Evolutionary conservation across 805 yeast genomes (phyloP).

Genomic region (Candida quercuum): DNA sequence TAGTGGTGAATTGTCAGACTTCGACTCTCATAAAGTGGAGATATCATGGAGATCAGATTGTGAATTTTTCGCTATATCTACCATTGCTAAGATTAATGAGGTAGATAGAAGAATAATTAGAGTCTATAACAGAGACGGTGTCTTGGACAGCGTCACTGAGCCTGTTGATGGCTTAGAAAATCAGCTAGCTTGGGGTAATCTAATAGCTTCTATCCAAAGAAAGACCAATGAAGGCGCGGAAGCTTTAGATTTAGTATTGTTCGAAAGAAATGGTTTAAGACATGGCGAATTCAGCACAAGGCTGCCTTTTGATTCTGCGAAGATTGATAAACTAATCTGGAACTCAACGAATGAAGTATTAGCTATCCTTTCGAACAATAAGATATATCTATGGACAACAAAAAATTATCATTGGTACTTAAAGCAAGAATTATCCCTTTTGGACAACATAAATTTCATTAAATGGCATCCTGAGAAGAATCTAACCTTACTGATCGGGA

Average conservation of each 20-base stretch:
- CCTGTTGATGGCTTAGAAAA: conserved; percentile 82
- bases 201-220: conserved; percentile 79
- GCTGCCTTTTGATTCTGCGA: conserved; percentile 41
- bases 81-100: conserved; percentile 39
- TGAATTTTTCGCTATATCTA: conserved; percentile 67
- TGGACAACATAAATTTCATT: conserved; percentile 32
- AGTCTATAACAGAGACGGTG: conserved; percentile 77
- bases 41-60: conserved; percentile 97
- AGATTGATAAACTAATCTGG: conserved; percentile 62
- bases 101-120: conserved; percentile 69
- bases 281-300: conserved; percentile 81
- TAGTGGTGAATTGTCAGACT: conserved; percentile 52
- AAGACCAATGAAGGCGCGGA: conserved; percentile 34
- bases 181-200: conserved; percentile 79
- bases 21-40: conserved; percentile 43
- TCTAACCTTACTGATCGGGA: conserved; percentile 63
- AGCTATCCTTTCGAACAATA: conserved; percentile 56
- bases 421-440: conserved; percentile 62
- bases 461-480: conserved; percentile 92
- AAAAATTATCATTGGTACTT: conserved; percentile 95
- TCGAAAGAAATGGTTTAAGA: conserved; percentile 89
- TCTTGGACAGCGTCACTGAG: conserved; percentile 76
- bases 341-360: conserved; percentile 74
- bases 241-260: conserved; percentile 58
- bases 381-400: conserved; percentile 84